Evolutionary conservation across 2,329 filamentous ascomycete genomes (phyloP).

Genomic region (Aspergillus sp.): DNA sequence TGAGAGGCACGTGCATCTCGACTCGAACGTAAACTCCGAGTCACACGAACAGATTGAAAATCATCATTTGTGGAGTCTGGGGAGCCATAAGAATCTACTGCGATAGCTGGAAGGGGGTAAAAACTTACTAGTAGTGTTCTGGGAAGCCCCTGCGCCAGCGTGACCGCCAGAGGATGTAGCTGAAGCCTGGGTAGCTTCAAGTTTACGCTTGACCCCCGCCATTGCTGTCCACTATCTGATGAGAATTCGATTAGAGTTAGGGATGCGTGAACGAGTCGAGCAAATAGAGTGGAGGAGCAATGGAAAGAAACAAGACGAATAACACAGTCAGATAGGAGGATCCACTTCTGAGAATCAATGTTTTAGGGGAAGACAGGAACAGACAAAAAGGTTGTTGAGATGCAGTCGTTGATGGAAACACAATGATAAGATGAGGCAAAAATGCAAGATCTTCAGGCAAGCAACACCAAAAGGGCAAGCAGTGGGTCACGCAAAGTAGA

Average conservation of each 20-base stretch:
- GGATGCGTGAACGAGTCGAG: not conserved
- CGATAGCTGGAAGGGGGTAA: not conserved
- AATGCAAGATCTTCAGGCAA: too few relatives aligned
- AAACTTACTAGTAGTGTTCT: constrained; percentile 28
- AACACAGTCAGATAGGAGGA: not conserved
- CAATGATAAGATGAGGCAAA: too few relatives aligned
- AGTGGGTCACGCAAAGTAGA: not conserved
- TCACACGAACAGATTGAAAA: constrained; percentile 23
- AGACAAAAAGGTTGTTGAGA: too few relatives aligned
- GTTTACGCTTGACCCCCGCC: constrained; percentile 40
- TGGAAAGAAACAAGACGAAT: not conserved
- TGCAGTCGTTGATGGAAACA: too few relatives aligned
- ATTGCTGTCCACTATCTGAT: constrained; percentile 30
- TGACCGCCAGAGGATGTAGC: constrained; percentile 19
- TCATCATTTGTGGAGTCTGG: constrained; percentile 22
- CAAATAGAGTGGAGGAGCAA: not conserved
- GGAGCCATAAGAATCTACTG: constrained; percentile 13
- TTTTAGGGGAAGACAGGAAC: too few relatives aligned
- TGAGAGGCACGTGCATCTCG: constrained; percentile 25
- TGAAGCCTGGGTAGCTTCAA: constrained; percentile 28
- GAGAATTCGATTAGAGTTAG: constrained; percentile 3
- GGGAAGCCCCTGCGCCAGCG: constrained; percentile 21
- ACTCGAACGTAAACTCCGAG: constrained; percentile 26
- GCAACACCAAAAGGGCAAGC: too few relatives aligned
- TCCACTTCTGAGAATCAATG: not conserved